Conservation (phyloP, 352 stramenopile species). For the Phytophthora crassamura region DNA sequence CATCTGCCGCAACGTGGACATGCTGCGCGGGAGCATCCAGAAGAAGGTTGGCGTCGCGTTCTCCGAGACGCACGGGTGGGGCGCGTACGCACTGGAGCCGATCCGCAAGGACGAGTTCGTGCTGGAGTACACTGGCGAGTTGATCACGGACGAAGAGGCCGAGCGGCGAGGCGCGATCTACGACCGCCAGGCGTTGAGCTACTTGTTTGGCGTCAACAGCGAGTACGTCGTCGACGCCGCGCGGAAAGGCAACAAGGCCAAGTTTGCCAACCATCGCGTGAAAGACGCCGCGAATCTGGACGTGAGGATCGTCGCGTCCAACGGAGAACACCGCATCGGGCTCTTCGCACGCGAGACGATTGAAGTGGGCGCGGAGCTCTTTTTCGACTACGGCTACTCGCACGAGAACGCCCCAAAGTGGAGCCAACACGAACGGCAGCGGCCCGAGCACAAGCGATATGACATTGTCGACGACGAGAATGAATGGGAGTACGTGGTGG, state of each 20-base stretch:
- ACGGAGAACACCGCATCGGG: constrained; percentile 92
- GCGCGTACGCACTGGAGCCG: constrained; percentile 66
- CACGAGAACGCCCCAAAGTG: constrained; percentile 67
- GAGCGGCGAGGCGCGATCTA: constrained; percentile 88
- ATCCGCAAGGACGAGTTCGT: constrained; percentile 79
- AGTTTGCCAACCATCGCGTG: constrained; percentile 90
- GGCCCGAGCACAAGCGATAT: constrained; percentile 24
- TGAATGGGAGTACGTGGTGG: constrained; percentile 48
- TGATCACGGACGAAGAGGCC: constrained; percentile 80
- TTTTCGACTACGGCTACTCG: constrained; percentile 85
- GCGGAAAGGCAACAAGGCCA: constrained; percentile 94
- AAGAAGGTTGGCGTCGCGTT: constrained; percentile 76
- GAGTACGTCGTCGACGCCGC: constrained; percentile 93
- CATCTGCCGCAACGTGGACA: constrained; percentile 71
- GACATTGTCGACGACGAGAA: constrained; percentile 42
- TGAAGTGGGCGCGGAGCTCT: constrained; percentile 77
- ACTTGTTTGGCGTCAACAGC: constrained; percentile 93
- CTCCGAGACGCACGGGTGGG: constrained; percentile 75
- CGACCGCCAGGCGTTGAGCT: constrained; percentile 74
- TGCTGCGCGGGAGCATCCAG: constrained; percentile 55
- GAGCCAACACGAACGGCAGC: constrained; percentile 45
- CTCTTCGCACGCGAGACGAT: constrained; percentile 93
- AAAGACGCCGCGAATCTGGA: constrained; percentile 76
- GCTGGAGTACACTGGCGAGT: constrained; percentile 73
- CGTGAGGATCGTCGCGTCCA: constrained; percentile 83